phyloP scores from a whole-genome alignment of 1,139 yeast species.

The Pichia sp. region DNA sequence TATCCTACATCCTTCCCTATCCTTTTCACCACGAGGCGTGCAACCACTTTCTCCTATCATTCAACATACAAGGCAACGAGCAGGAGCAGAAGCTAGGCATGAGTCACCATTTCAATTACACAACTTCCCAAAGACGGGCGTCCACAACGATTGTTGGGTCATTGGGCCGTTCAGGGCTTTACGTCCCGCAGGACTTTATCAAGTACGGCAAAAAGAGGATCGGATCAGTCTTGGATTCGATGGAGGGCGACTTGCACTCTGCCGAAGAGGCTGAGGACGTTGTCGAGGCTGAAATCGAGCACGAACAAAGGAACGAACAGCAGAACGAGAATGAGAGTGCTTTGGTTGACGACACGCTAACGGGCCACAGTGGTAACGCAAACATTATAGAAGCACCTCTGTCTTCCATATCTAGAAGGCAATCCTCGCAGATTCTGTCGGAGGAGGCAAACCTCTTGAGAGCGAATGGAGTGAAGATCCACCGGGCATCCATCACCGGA shows the following conservation, averaged over 20 bases:
- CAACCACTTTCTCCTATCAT: too few species aligned
- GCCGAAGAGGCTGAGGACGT: conserved; percentile 11
- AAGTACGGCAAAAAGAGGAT: conserved; percentile 19
- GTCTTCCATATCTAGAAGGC: conserved; percentile 2
- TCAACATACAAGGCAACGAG: background rate
- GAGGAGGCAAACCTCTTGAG: conserved; percentile 31
- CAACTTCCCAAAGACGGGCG: conserved; percentile 48
- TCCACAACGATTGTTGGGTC: conserved; percentile 50
- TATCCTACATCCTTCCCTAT: too few species aligned
- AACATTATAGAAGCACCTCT: background rate
- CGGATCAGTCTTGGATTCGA: conserved; percentile 17
- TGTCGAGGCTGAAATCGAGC: background rate
- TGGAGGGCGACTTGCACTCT: conserved; percentile 16
- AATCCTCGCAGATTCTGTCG: conserved; percentile 17
- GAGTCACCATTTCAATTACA: conserved; percentile 39
- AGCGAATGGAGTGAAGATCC: conserved; percentile 29
- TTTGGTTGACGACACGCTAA: background rate
- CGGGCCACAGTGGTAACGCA: too few species aligned
- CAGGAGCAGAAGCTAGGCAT: background rate
- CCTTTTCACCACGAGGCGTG: too few species aligned
- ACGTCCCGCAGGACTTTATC: conserved; percentile 48
- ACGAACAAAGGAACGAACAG: background rate
- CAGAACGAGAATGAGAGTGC: background rate
- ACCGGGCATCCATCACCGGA: conserved; percentile 9
- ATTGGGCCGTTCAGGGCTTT: conserved; percentile 51